phyloP scores from a whole-genome alignment of 768 basidiomycete species.

The button mushroom (Agaricus bisporus) region DNA sequence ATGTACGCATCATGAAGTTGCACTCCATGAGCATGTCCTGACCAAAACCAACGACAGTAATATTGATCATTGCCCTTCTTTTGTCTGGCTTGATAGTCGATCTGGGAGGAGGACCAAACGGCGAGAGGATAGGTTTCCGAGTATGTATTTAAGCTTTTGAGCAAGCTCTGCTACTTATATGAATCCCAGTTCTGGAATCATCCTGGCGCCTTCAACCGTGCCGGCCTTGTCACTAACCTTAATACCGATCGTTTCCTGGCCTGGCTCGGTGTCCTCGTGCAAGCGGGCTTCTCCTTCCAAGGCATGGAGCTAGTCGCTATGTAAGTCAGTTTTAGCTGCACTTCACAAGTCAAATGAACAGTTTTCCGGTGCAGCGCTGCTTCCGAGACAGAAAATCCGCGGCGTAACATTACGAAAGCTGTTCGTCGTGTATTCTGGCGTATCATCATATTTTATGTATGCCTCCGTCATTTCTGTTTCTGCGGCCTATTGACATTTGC shows the following conservation, averaged over 20 bases:
- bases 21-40: background rate
- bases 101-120: slow-evolving; percentile 69
- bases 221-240: slow-evolving; percentile 33
- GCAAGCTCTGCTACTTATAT: background rate
- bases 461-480: slow-evolving; percentile 10
- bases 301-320: slow-evolving; percentile 73
- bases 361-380: slow-evolving; percentile 43
- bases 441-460: slow-evolving; percentile 70
- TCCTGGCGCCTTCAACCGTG: slow-evolving; percentile 54
- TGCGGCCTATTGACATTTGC: background rate
- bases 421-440: slow-evolving; percentile 76
- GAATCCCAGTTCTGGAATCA: slow-evolving; percentile 54
- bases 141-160: slow-evolving; percentile 28
- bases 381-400: slow-evolving; percentile 72
- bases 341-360: background rate
- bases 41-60: slow-evolving; percentile 27
- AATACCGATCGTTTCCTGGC: slow-evolving; percentile 44
- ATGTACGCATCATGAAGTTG: slow-evolving; percentile 13
- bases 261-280: slow-evolving; percentile 37
- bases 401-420: slow-evolving; percentile 73
- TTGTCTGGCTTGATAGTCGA: slow-evolving; percentile 64
- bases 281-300: slow-evolving; percentile 70
- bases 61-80: slow-evolving; percentile 56
- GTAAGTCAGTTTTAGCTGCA: slow-evolving; percentile 24
- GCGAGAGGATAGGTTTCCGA: slow-evolving; percentile 63